Evolutionary conservation across 1,284 basidiomycete species (phyloP), one percentile per base, ranked within the genome.

Genomic region (Trametes versicolor): DNA sequence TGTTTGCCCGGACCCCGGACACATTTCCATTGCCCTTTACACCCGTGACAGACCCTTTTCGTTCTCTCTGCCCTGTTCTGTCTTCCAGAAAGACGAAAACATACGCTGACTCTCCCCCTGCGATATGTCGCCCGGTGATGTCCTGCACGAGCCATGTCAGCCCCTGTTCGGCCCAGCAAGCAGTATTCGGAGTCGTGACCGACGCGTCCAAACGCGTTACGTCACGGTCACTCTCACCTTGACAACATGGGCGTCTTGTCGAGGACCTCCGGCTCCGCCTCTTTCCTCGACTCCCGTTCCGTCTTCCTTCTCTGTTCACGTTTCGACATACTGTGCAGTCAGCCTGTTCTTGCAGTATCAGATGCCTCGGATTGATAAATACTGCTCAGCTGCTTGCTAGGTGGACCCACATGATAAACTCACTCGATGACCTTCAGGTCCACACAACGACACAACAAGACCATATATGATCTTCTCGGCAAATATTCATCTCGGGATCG

Each of bases 221-320:
- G 61, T 62, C 48, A 62, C 54, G 32, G 39, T 62, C 61, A 57
- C 54, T 32, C 54, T 51, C 37, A n/a, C 54, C 61, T 57, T 62
- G 61, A 57, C 61, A n/a, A 62, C 61, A 27, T 13, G 36, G 59
- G 60, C 60, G 60, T 23, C 23, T 48, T 13, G 19, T 21, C 43
- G 17, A 45, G 19, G 19, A n/a, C 43, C 19, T 8, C 19, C 45
- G 48, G 48, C 48, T 29, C 48, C 48, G 48, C 25, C 10, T 48
- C 23, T 47, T 47, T 21, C 12, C 45, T 23, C 25, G 45, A n/a
- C 19, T 43, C 15, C 12, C 17, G 21, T 23, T 45, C 21, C n/a
- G n/a, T 19, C 8, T 45, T 12, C 19, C 21, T 4, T 4, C 15
- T 21, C 21, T 45, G 37, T 39, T 39, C 37, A 39, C 37, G 12